Evolutionary conservation across 192 early-diverging fungal species (phyloP).

Genomic region (Coemansia sp.): DNA sequence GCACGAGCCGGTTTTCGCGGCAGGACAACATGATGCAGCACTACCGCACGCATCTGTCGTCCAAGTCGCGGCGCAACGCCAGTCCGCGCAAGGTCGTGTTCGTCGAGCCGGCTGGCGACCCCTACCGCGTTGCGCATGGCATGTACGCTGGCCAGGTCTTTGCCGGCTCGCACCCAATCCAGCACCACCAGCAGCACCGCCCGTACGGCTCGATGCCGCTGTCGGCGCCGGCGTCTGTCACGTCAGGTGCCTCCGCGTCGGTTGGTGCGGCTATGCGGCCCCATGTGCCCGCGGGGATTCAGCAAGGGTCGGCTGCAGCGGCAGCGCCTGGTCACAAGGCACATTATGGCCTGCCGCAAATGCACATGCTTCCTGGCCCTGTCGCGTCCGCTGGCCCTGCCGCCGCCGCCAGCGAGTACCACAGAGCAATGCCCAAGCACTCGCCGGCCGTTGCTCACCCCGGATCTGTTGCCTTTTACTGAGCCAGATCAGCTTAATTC

Average conservation of each 20-base stretch:
- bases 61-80: slow-evolving; percentile 56
- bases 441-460: slow-evolving; percentile 26
- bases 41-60: slow-evolving; percentile 74
- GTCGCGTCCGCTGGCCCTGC: slow-evolving; percentile 5
- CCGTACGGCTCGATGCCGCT: slow-evolving; percentile 3
- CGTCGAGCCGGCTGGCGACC: slow-evolving; percentile 24
- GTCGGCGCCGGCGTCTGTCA: slow-evolving; percentile 8
- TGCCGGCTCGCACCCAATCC: slow-evolving; percentile 13
- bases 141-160: slow-evolving; percentile 35
- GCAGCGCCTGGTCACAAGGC: slow-evolving; percentile 3
- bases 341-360: slow-evolving; percentile 34
- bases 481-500: slow-evolving; percentile 4
- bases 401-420: slow-evolving; percentile 9
- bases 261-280: slow-evolving; percentile 6
- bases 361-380: slow-evolving; percentile 25
- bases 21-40: slow-evolving; percentile 90
- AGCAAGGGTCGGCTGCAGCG: slow-evolving; percentile 13
- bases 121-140: slow-evolving; percentile 25
- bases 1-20: slow-evolving; percentile 71
- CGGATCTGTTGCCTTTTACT: slow-evolving; percentile 39
- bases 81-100: slow-evolving; percentile 48
- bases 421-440: slow-evolving; percentile 25
- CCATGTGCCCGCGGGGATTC: slow-evolving; percentile 10
- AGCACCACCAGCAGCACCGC: slow-evolving; percentile 4
- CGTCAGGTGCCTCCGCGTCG: not conserved